Conservation (phyloP, 2,329 filamentous ascomycete genomes). For the Fusarium algeriense region DNA sequence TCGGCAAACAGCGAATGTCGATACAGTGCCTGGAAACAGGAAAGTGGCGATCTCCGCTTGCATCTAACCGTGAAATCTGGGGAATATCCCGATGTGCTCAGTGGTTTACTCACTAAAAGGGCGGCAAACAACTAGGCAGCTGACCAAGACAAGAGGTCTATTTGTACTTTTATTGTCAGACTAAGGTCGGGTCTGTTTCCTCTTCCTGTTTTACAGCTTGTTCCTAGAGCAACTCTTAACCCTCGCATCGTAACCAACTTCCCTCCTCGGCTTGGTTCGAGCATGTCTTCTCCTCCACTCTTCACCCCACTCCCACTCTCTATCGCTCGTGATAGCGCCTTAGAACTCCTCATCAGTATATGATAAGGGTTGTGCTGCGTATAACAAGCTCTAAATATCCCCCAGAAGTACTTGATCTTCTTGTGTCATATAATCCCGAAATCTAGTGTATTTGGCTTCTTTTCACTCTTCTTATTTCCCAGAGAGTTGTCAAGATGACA, state of each 20-base stretch:
- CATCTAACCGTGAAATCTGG: conserved; percentile 26
- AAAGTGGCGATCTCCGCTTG: conserved; percentile 53
- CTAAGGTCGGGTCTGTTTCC: background rate
- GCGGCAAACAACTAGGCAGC: conserved; percentile 29
- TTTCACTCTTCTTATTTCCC: background rate
- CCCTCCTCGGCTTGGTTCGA: conserved; percentile 31
- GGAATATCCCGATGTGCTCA: conserved; percentile 23
- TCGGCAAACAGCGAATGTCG: conserved; percentile 34
- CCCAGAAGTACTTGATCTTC: background rate
- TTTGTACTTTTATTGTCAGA: background rate
- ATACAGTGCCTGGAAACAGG: conserved; percentile 32
- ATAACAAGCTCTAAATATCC: conserved; percentile 13
- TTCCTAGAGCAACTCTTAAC: background rate
- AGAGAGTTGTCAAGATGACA: conserved; percentile 9
- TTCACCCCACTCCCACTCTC: conserved; percentile 30
- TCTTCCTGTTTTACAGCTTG: background rate
- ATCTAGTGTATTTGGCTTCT: background rate
- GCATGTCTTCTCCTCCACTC: conserved; percentile 15
- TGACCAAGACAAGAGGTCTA: conserved; percentile 24
- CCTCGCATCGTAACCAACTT: conserved; percentile 10
- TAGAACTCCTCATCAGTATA: conserved; percentile 19
- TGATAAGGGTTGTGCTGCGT: conserved; percentile 29
- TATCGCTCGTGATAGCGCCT: conserved; percentile 25
- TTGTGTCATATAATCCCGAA: background rate
- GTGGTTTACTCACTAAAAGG: conserved; percentile 23